Evolutionary conservation across 2,329 filamentous ascomycete species (phyloP), one percentile per base, ranked within the genome.

Genomic region (Phialophora verrucosa): DNA sequence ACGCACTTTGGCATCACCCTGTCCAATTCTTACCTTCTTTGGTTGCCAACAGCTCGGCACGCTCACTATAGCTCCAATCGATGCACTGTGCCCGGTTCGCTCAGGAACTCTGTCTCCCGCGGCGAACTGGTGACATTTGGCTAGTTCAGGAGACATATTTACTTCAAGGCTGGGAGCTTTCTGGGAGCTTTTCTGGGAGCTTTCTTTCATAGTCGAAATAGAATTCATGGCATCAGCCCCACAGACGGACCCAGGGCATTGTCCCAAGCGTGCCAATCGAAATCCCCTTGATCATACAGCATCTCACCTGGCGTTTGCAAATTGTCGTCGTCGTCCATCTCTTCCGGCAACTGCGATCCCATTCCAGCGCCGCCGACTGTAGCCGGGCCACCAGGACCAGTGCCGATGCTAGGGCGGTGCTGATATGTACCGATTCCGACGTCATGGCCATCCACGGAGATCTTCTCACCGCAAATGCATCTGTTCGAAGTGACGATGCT

Each of bases 381-480:
- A 10, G 17, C 17, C 17, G 17, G 17, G 38, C 38, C 38, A n/a
- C 38, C 14, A 44, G 17, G 38, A 44, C 17, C 38, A 20, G 38
- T n/a, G 14, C 38, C 14, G 38, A n/a, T 20, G 17, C 14, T 44
- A n/a, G 17, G 38, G 38, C 49, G 20, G 5, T 53, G 49, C 23
- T 53, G 20, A 11, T 29, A 53, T 14, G 20, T 14, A 1, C 49
- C 23, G 14, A 14, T 0, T 14, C 49, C 20, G 14, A 20, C 23
- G 12, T 54, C 23, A 8, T 27, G 20, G 1, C 32, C 38, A 20
- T 54, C 44, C 7, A 20, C 38, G 12, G 59, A 54, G 47, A 63
- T 61, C 49, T 47, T 65, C 23, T 70, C 68, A 23, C 69, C 69
- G 59, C 69, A 71, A 42, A 71, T 63, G 31, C 69, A 71, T 32